These are phyloP conservation scores for Wickerhamomyces chaumierensis DNA, from an alignment of 805 yeast species.

Conservation along the genomic window DNA sequence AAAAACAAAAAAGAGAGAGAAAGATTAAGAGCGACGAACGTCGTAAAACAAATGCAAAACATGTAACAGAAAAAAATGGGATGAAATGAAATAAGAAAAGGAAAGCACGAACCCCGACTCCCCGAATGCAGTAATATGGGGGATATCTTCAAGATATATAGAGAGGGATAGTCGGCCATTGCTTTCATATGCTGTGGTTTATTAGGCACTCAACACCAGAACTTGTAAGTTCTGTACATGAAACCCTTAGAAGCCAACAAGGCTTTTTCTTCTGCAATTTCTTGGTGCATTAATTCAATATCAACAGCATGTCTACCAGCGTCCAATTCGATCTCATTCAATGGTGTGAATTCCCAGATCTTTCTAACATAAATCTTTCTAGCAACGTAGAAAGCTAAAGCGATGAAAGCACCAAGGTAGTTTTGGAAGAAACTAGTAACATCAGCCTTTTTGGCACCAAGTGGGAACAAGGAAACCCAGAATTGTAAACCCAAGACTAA, in stretches of 20 bases:
- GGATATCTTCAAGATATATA: background rate
- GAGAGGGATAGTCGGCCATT: background rate
- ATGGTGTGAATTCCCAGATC: slow-evolving; percentile 29
- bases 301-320: slow-evolving; percentile 55
- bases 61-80: too few species aligned
- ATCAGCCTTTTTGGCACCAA: slow-evolving; percentile 22
- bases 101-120: too few species aligned
- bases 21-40: background rate
- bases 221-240: slow-evolving; percentile 37
- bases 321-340: slow-evolving; percentile 45
- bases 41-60: background rate
- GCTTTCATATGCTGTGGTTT: background rate
- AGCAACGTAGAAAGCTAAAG: slow-evolving; percentile 26
- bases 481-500: slow-evolving; percentile 32
- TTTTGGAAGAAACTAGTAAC: slow-evolving; percentile 27
- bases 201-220: slow-evolving; percentile 31
- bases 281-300: slow-evolving; percentile 43
- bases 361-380: slow-evolving; percentile 33
- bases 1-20: background rate
- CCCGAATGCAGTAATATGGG: too few species aligned
- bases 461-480: slow-evolving; percentile 37
- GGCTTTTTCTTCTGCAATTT: slow-evolving; percentile 46
- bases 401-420: slow-evolving; percentile 31
- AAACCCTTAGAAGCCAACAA: slow-evolving; percentile 33
- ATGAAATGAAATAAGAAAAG: too few species aligned